Evolutionary conservation across 768 basidiomycete species (phyloP).

Genomic region (Candolleomyces aberdarensis): DNA sequence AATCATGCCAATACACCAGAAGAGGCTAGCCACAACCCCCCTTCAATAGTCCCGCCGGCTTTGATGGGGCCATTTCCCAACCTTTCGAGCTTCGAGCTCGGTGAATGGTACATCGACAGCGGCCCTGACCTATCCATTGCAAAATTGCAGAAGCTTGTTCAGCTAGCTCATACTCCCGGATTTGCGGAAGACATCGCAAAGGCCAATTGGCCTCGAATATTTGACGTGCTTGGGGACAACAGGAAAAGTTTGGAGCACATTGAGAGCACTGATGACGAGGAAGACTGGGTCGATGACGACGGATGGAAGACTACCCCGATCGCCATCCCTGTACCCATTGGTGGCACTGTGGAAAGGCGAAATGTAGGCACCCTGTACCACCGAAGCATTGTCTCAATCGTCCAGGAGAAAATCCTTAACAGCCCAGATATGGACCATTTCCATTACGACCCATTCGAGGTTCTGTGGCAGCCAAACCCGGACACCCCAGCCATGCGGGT

Average conservation of each 20-base stretch:
- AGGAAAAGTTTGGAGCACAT: background rate
- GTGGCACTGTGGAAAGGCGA: background rate
- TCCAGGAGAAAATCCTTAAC: background rate
- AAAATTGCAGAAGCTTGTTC: background rate
- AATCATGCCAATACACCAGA: background rate
- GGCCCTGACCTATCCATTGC: background rate
- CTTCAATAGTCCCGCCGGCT: background rate
- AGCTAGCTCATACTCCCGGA: background rate
- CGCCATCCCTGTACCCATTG: background rate
- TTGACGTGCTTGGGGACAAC: background rate
- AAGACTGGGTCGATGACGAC: background rate
- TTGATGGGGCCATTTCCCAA: background rate
- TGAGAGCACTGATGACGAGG: background rate
- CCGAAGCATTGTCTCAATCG: background rate
- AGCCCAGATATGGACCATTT: background rate
- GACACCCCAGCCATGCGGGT: slow-evolving; percentile 12
- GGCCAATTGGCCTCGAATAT: background rate
- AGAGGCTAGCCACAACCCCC: background rate
- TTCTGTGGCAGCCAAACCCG: slow-evolving; percentile 18
- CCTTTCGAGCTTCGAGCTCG: background rate
- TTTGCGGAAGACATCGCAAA: background rate
- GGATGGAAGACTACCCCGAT: background rate
- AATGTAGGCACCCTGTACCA: background rate
- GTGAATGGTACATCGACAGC: background rate
- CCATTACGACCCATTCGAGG: background rate